Percentiles rank a stretch among this genome's conserved stretches.
Evolutionary conservation across 179 eudicot genomes (phyloP).

Genomic region (Beta lomatogona): DNA sequence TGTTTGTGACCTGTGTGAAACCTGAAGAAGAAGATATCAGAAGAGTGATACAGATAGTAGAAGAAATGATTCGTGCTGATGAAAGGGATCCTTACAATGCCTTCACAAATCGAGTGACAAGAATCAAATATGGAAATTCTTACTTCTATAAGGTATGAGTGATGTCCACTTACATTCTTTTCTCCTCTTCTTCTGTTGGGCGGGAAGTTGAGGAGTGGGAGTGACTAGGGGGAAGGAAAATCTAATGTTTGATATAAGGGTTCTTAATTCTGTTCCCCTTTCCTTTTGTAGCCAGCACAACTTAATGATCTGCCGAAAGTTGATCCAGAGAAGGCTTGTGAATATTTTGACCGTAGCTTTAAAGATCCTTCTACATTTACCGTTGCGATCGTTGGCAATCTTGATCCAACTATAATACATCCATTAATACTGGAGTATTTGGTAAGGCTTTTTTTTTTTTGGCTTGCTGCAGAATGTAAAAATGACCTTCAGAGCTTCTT

Average conservation of each 20-base stretch:
- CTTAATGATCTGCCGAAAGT: constrained; percentile 60
- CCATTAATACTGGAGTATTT: constrained; percentile 73
- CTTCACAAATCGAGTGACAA: constrained; percentile 69
- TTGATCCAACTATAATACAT: constrained; percentile 66
- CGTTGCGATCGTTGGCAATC: constrained; percentile 71
- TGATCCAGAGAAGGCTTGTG: constrained; percentile 79
- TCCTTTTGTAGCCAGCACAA: constrained; percentile 58
- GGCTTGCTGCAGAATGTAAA: constrained; percentile 8
- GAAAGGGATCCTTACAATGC: constrained; percentile 84
- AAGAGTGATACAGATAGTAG: constrained; percentile 71
- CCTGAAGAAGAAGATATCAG: constrained; percentile 77
- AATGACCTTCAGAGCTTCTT: constrained; percentile 4
- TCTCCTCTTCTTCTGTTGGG: too few relatives aligned
- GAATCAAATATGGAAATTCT: constrained; percentile 76
- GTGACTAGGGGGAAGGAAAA: background rate
- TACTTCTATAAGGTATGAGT: constrained; percentile 69
- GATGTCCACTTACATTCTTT: background rate
- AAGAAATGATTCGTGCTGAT: constrained; percentile 69
- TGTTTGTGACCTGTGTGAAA: constrained; percentile 60
- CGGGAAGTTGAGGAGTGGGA: background rate
- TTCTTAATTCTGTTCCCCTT: constrained; percentile 17
- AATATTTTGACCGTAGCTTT: constrained; percentile 66
- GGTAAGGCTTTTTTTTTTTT: constrained; percentile 40
- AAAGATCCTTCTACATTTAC: constrained; percentile 88
- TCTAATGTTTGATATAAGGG: background rate